phyloP scores from a whole-genome alignment of 495 filamentous ascomycete species.

The Choiromyces venosus region DNA sequence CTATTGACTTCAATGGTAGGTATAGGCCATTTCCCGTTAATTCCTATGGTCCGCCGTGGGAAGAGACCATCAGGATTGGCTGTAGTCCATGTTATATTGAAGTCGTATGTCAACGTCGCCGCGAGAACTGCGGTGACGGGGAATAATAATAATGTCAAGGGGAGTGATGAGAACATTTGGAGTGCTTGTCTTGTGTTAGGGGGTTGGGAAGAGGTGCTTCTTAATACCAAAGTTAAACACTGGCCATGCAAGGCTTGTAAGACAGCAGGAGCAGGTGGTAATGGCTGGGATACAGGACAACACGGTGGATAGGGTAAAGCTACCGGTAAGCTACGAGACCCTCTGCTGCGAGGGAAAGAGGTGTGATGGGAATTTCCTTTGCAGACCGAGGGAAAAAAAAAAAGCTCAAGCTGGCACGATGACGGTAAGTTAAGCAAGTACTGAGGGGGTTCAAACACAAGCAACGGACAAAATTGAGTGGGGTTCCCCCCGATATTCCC shows the following conservation, averaged over 20 bases:
- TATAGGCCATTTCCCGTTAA: slow-evolving; percentile 76
- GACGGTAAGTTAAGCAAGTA: neutral
- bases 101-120: slow-evolving; percentile 68
- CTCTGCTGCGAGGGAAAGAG: neutral
- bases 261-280: neutral
- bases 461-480: neutral
- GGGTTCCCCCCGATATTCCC: neutral
- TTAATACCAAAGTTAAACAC: neutral
- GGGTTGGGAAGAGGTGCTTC: slow-evolving; percentile 11
- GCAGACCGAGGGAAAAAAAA: neutral
- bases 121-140: slow-evolving; percentile 47
- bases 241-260: neutral
- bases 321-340: neutral
- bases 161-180: slow-evolving; percentile 24
- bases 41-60: slow-evolving; percentile 64
- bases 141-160: slow-evolving; percentile 42
- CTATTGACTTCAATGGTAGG: slow-evolving; percentile 62
- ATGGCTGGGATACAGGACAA: neutral
- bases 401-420: neutral
- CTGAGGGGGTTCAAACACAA: neutral
- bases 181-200: neutral
- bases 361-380: neutral
- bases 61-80: slow-evolving; percentile 72
- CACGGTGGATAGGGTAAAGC: neutral
- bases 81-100: slow-evolving; percentile 72